Base-by-base conservation (phyloP, 768 basidiomycete species). In the Daedaleopsis nitida region DNA sequence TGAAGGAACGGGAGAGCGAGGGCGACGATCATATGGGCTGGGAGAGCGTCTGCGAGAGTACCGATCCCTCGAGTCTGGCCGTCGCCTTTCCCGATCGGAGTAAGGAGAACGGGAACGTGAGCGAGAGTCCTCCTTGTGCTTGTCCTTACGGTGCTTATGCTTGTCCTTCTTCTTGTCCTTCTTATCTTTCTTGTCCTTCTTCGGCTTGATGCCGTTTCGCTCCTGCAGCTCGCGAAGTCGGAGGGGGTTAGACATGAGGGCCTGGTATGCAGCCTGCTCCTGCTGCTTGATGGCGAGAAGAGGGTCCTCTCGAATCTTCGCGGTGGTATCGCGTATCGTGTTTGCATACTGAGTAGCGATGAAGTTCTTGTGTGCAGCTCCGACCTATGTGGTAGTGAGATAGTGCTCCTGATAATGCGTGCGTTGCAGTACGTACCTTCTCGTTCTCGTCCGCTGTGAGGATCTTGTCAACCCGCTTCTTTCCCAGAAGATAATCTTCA, bases 211-310 rank as follows among this genome's bases (percentile, higher is more conserved):
- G n/a, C 92, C 92, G 56, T 87, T 87, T 42, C 86, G 81, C 72
- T 90, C 86, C 73, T 92, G 87, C 80, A 95, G 76, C 72, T 92
- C 87, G 58, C 87, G 85, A 49, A 95, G 77, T 23, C 91, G 91
- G 35, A 94, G 83, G 34, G 94, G 94, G 67, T 96, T 95, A 51
- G 89, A 85, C 78, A 92, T 81, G 42, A 97, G 78, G 1, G 92
- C 85, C 65, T 97, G 86, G 66, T 94, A 90, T 8, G 94, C 91
- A 9, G 92, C 89, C 71, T 97, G 95, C 75, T 99, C 96, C 70
- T 98, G 96, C 72, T 95, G 91, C 75, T 98, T 98, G 78, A 99
- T 98, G 14, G 92, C 93, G n/a, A 99, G 81, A 6, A 98, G 72
- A 6, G 97, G 97, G 70, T 99, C 97, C 75, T 98, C 97, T 37